Conservation (phyloP, 805 yeast genomes). For the Kregervanrija delftensis region DNA sequence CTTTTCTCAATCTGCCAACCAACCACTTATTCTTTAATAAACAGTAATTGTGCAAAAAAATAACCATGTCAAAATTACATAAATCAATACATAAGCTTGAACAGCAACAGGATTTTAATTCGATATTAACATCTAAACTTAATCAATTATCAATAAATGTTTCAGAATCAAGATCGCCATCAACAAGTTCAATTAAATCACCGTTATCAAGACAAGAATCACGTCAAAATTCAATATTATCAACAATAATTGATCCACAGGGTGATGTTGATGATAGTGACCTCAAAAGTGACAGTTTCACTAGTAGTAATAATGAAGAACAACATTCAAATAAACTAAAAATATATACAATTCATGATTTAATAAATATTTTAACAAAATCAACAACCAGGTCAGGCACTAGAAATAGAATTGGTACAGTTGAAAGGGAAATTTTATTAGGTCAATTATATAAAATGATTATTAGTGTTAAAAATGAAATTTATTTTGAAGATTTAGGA, state of each 20-base stretch:
- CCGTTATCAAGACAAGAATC: slow-evolving; percentile 18
- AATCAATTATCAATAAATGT: not conserved
- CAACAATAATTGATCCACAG: slow-evolving; percentile 17
- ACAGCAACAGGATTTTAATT: slow-evolving; percentile 2
- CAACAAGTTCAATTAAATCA: slow-evolving; percentile 4
- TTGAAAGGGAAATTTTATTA: slow-evolving; percentile 40
- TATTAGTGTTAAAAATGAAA: slow-evolving; percentile 25
- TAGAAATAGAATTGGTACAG: slow-evolving; percentile 39
- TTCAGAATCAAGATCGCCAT: not conserved
- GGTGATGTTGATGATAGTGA: slow-evolving; percentile 6
- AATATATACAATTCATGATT: slow-evolving; percentile 34
- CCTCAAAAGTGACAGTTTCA: slow-evolving; percentile 5
- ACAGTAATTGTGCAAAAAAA: too few relatives aligned
- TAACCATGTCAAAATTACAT: slow-evolving; percentile 9
- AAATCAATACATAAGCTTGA: slow-evolving; percentile 5
- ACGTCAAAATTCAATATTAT: slow-evolving; percentile 21
- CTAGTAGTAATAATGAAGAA: slow-evolving; percentile 1
- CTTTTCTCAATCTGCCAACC: too few relatives aligned
- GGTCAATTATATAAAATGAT: slow-evolving; percentile 45
- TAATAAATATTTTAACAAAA: slow-evolving; percentile 34
- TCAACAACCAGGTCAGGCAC: slow-evolving; percentile 14
- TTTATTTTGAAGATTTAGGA: slow-evolving; percentile 21
- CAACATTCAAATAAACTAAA: slow-evolving; percentile 3
- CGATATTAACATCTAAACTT: slow-evolving; percentile 3
- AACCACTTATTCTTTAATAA: not conserved